Base-by-base conservation (phyloP, 2,329 filamentous ascomycete genomes). In the Aspergillus sp. region DNA sequence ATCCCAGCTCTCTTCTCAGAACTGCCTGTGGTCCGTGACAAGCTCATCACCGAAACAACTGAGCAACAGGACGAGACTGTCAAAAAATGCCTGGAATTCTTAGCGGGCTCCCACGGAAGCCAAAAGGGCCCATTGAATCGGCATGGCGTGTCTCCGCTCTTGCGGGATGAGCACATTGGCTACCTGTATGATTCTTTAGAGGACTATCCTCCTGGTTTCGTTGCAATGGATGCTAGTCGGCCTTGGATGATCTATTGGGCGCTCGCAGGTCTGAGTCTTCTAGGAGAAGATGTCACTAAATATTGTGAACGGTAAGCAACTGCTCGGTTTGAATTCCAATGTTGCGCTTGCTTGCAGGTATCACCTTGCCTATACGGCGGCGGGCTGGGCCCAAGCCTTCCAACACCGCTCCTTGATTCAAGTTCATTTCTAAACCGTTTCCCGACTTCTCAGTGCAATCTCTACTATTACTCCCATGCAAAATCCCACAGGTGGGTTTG, bases 161-260 rank as follows among this genome's bases (percentile, higher is more conserved):
- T 87, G 65, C 86, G 89, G 43, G 77, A 79, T 57, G 74, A 77
- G 43, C 86, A 88, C 68, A 62, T 79, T 43, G 69, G 66, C n/a
- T 81, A 76, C 61, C 68, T 81, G 39, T 79, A 80, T 56, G 75
- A 79, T 53, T 77, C 77, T 11, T 68, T 87, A 43, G 77, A 77
- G 44, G 80, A 79, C 49, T 85, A 96, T 60, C 91, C 93, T 0
- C 77, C 83, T 7, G 79, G 79, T 3, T 96, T 89, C 74, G 86
- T 88, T 52, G 82, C 82, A 49, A 85, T 92, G 64, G 95, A 99
- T 79, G 89, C 95, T 33, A 93, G 90, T 70, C 82, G 93, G 55
- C 93, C 95, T 9, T 99, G 95, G 95, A 84, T 96, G 68, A 82
- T 96, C 63, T 98, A 97, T 78, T 99, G 95, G 95, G 90, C 85